These are phyloP conservation scores for Sclerotiophoma versabilis DNA, from an alignment of 2,329 filamentous ascomycete species.

Conservation along the genomic window DNA sequence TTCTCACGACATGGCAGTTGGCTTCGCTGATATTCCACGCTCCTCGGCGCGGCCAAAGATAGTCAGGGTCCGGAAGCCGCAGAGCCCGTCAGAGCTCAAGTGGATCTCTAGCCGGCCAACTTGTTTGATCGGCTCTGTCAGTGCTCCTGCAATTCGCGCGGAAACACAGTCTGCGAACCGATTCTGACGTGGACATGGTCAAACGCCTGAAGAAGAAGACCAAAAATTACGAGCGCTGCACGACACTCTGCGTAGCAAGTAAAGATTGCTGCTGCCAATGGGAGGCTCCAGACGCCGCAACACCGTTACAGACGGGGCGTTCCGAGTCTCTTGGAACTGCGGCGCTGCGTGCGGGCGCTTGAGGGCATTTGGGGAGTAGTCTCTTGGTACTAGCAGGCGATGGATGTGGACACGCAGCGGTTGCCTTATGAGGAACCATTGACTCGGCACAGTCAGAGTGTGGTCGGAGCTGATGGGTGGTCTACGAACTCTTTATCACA, in stretches of 20 bases:
- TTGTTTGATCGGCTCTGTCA: constrained; percentile 7
- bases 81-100: not conserved
- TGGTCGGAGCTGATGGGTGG: no score
- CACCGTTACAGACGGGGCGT: constrained; percentile 9
- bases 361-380: not conserved
- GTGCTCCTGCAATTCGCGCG: constrained; percentile 7
- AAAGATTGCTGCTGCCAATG: not conserved
- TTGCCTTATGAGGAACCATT: not conserved
- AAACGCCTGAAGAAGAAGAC: constrained; percentile 3
- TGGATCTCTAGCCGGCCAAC: not conserved
- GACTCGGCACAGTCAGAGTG: not conserved
- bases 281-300: not conserved
- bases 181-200: constrained; percentile 1
- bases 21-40: not conserved
- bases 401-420: constrained; percentile 4
- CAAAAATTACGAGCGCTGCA: not conserved
- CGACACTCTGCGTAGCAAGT: not conserved
- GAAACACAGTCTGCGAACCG: not conserved
- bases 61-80: constrained; percentile 2
- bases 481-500: no score
- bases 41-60: not conserved
- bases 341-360: not conserved
- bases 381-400: not conserved
- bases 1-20: not conserved
- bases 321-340: not conserved